Base-by-base conservation (phyloP, 352 stramenopile species). In the Globisporangium paddicum region DNA sequence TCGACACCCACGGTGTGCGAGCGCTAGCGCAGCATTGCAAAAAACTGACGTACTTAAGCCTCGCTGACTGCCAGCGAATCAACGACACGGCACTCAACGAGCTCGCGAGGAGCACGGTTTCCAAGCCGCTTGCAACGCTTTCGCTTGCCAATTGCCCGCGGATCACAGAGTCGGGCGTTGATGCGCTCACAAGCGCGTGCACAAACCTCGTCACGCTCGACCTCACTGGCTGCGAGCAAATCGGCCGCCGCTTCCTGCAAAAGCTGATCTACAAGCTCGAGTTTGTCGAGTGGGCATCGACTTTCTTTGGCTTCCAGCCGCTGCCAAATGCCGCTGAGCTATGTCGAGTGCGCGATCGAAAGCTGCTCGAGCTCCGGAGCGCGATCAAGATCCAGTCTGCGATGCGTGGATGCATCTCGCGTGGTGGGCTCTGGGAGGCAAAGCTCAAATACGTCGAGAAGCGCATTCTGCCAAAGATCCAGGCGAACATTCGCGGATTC, bases 301-400 rank as follows among this genome's bases (percentile, higher is more conserved):
- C 59, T 14, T 96, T 91, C 60, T 87, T 95, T 42, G 89, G 88
- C n/a, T 94, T 90, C 45, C 78, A 93, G 56, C 86, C 87, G 7
- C 68, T 93, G 3, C 84, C 86, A 8, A 89, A 96, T 52, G 89
- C 89, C 28, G 64, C 79, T 5, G 75, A 93, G 51, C 67, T 96
- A 14, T 88, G 80, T 34, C 61, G 60, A 2, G 66, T 89, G 46
- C 79, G 84, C 7, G 85, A 96, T 37, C 68, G 61, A 2, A 68
- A 69, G 4, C 42, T 79, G 6, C 59, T 82, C 0, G 56, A 89
- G 49, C 21, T 74, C 26, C 67, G 53, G 38, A 80, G 85, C 40
- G 77, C 80, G 0, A 66, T 90, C 38, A 71, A 76, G 55, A 90
- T 97, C 54, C 89, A 97, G 55, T 78, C 79, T 8, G 68, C 87